These are phyloP conservation scores for Quercus berberidifolia DNA, from an alignment of 306 rosid species.

Conservation along the genomic window DNA sequence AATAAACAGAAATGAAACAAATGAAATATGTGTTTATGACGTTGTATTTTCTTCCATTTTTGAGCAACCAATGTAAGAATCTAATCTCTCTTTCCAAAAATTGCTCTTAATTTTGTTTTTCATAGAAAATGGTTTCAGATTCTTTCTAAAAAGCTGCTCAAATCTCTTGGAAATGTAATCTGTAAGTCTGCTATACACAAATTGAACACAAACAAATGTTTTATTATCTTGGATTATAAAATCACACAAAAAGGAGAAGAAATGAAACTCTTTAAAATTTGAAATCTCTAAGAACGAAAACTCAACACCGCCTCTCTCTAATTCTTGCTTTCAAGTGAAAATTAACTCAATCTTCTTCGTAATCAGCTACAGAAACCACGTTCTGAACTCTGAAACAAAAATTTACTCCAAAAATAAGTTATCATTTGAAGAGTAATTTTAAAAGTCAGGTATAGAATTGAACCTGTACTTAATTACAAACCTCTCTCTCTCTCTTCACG, in stretches of 20 bases:
- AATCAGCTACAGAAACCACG: constrained; percentile 6
- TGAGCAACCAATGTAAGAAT: background rate
- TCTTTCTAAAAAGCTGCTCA: constrained; percentile 13
- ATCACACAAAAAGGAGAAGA: constrained; percentile 13
- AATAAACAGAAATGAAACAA: no score
- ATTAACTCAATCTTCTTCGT: constrained; percentile 10
- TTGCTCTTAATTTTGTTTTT: background rate
- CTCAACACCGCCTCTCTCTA: constrained; percentile 4
- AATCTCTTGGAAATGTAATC: constrained; percentile 34
- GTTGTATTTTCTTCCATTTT: no score
- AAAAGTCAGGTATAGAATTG: constrained; percentile 2
- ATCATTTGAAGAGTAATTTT: background rate
- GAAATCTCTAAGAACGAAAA: constrained; percentile 19
- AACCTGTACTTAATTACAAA: constrained; percentile 6
- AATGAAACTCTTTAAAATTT: background rate
- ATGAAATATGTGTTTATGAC: no score
- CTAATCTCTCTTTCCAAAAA: background rate
- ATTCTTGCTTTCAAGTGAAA: constrained; percentile 18
- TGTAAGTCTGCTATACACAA: constrained; percentile 15
- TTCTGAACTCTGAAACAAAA: background rate
- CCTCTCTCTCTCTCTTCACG: no score
- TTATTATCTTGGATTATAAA: constrained; percentile 7
- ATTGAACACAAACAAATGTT: constrained; percentile 3
- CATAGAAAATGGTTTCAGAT: constrained; percentile 15
- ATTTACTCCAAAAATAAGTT: background rate